These are phyloP conservation scores for Marasmius oreades DNA, from an alignment of 1,284 basidiomycete genomes.

Conservation along the genomic window DNA sequence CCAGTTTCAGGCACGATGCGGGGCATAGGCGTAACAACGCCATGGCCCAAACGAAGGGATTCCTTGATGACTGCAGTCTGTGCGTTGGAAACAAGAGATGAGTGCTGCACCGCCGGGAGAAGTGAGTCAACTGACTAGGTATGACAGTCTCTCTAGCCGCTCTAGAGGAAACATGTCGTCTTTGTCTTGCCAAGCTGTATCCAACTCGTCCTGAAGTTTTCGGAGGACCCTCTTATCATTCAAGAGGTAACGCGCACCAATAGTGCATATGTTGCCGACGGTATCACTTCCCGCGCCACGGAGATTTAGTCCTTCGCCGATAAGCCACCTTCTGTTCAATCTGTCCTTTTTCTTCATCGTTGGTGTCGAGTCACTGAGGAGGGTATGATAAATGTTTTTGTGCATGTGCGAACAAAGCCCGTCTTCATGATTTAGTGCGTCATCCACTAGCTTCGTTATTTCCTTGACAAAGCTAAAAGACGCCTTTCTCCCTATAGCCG, in stretches of 20 bases:
- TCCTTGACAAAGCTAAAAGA: neutral
- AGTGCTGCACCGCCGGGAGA: neutral
- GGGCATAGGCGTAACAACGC: neutral
- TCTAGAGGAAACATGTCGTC: neutral
- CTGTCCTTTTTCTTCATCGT: neutral
- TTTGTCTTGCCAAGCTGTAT: neutral
- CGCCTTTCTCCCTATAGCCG: neutral
- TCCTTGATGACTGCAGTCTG: conserved; percentile 7
- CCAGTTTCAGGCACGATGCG: neutral
- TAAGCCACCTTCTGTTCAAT: neutral
- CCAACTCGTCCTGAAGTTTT: neutral
- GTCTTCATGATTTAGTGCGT: neutral
- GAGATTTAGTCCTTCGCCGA: neutral
- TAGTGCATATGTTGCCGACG: neutral
- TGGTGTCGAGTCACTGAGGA: neutral
- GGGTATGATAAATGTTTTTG: neutral
- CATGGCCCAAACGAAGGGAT: neutral
- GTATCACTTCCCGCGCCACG: neutral
- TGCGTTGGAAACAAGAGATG: neutral
- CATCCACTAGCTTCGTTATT: neutral
- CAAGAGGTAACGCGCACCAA: neutral
- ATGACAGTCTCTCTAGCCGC: neutral
- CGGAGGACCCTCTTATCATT: neutral
- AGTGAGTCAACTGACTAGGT: neutral
- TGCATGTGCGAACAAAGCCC: neutral